A percentile compares a stretch with the other conserved stretches of the same genome.
Evolutionary conservation across 2,329 filamentous ascomycete genomes (phyloP).

Genomic region (Aspergillus chevalieri): DNA sequence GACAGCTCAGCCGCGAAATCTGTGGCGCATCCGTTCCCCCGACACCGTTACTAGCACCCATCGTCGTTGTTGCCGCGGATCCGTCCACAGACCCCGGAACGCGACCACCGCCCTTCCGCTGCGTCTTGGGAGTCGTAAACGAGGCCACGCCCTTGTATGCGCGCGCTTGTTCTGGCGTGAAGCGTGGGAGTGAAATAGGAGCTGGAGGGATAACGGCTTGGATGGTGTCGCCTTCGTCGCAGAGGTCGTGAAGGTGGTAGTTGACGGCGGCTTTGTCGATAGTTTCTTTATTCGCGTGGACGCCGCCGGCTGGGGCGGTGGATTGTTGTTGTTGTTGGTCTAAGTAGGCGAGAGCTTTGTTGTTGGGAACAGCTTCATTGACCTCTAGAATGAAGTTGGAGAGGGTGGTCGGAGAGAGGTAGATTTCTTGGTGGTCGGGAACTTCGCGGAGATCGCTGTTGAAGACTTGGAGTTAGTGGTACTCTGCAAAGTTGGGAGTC

Average conservation of each 20-base stretch:
- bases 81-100: constrained; percentile 10
- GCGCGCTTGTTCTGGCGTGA: constrained; percentile 23
- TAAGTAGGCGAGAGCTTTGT: constrained; percentile 19
- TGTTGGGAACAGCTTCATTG: constrained; percentile 63
- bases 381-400: constrained; percentile 88
- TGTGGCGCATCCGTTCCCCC: constrained; percentile 11
- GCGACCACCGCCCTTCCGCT: constrained; percentile 5
- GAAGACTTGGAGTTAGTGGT: constrained; percentile 6
- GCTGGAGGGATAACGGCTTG: constrained; percentile 62
- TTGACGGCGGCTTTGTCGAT: constrained; percentile 63
- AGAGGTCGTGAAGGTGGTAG: constrained; percentile 63
- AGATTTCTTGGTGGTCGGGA: constrained; percentile 75
- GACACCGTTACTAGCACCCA: constrained; percentile 14
- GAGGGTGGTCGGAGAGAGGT: constrained; percentile 75
- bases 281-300: constrained; percentile 47
- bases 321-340: constrained; percentile 13
- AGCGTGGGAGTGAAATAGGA: constrained; percentile 50
- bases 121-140: constrained; percentile 17
- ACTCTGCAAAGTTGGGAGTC: background rate
- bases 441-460: constrained; percentile 32
- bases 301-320: constrained; percentile 24
- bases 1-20: constrained; percentile 55
- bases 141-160: constrained; percentile 25
- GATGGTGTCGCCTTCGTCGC: constrained; percentile 58
- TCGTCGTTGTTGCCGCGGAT: constrained; percentile 4